A percentile compares a stretch with the other conserved stretches of the same genome.
These are phyloP conservation scores for Drechslera avenae DNA, from an alignment of 2,329 filamentous ascomycete genomes.

Conservation along the genomic window DNA sequence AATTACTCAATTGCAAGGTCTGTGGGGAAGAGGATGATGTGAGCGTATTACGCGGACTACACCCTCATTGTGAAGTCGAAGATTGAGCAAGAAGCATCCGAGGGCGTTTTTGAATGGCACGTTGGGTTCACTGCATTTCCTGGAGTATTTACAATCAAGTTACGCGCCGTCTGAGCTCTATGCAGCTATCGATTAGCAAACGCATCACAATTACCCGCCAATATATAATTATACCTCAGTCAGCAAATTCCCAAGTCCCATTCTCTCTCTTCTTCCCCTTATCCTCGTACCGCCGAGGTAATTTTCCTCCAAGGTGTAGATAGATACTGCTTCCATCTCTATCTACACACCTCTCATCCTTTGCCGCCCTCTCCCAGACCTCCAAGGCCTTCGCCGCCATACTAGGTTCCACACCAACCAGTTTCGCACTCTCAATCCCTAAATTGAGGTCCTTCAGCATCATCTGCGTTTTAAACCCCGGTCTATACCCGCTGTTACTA, in stretches of 20 bases:
- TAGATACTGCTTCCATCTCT: constrained; percentile 41
- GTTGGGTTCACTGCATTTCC: too few relatives aligned
- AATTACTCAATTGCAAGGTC: constrained; percentile 28
- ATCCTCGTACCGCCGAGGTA: constrained; percentile 37
- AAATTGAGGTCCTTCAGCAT: constrained; percentile 43
- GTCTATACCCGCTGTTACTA: constrained; percentile 41
- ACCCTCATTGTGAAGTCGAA: too few relatives aligned
- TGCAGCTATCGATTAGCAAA: too few relatives aligned
- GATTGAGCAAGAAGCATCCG: neutral
- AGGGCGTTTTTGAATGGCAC: too few relatives aligned
- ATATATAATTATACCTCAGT: neutral
- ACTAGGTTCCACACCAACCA: constrained; percentile 30
- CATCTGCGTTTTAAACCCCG: constrained; percentile 45
- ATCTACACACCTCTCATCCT: constrained; percentile 32
- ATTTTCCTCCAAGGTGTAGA: constrained; percentile 35
- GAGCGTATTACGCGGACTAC: too few relatives aligned
- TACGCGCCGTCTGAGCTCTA: too few relatives aligned
- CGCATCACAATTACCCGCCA: too few relatives aligned
- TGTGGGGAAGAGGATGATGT: constrained; percentile 36
- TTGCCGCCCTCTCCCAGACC: constrained; percentile 33
- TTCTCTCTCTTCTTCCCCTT: constrained; percentile 28
- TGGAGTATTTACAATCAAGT: too few relatives aligned
- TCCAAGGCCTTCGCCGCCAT: constrained; percentile 39
- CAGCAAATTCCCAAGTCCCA: constrained; percentile 33
- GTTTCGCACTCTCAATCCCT: constrained; percentile 34